Evolutionary conservation across 768 basidiomycete species (phyloP).

Genomic region (Mycena sanguinolenta): DNA sequence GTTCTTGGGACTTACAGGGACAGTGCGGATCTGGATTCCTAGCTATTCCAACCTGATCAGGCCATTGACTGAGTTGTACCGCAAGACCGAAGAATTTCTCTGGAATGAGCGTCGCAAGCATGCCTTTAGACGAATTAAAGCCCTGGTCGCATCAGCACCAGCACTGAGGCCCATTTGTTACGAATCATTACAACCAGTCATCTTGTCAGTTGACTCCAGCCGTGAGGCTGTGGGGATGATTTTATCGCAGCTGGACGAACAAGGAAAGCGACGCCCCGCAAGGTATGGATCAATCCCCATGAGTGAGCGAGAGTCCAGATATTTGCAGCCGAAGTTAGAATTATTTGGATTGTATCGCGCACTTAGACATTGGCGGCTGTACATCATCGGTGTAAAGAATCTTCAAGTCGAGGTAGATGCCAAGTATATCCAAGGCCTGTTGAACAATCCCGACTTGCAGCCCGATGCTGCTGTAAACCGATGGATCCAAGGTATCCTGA

Average conservation of each 20-base stretch:
- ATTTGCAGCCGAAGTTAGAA: constrained; percentile 38
- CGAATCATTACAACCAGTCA: constrained; percentile 37
- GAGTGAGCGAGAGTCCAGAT: constrained; percentile 43
- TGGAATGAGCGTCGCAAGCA: constrained; percentile 42
- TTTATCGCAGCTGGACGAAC: constrained; percentile 47
- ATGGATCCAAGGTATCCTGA: not conserved
- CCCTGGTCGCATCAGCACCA: constrained; percentile 38
- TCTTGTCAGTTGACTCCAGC: constrained; percentile 50
- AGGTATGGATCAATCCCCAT: constrained; percentile 51
- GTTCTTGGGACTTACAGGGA: constrained; percentile 48
- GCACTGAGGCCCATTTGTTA: constrained; percentile 51
- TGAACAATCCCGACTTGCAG: not conserved
- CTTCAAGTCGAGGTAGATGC: not conserved
- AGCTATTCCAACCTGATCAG: constrained; percentile 32
- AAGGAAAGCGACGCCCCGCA: constrained; percentile 35
- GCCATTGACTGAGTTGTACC: constrained; percentile 31
- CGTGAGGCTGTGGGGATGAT: constrained; percentile 47
- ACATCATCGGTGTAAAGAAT: not conserved
- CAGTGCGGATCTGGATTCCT: constrained; percentile 40
- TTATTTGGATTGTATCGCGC: not conserved
- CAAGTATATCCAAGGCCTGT: not conserved
- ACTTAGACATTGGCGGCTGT: not conserved
- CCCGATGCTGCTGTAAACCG: not conserved
- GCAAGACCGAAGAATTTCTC: constrained; percentile 36
- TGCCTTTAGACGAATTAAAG: constrained; percentile 45